Evolutionary conservation across 192 early-diverging fungal species (phyloP), one percentile per base, ranked within the genome.

Genomic region (Oehlia diaphana): DNA sequence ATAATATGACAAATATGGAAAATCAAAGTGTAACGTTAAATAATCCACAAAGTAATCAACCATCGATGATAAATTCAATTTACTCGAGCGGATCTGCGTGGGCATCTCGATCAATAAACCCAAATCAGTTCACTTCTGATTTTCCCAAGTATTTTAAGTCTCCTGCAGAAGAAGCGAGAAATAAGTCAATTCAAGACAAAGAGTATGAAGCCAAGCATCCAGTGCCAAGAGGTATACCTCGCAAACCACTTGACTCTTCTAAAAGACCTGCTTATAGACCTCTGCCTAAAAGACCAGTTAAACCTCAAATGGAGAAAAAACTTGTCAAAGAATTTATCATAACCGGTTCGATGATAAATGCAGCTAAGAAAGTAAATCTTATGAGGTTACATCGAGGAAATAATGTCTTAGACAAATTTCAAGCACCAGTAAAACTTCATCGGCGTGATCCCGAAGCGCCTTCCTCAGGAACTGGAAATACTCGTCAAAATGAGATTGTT

Each of bases 341-440:
- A 37, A 69, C 67, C 16, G 19, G 31, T 21, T 69, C 67, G 9
- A 21, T 35, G 19, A 31, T 69, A 6, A 37, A 37, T 39, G 16
- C 19, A 74, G 28, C 2, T 6, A 76, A 76, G n/a, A 76, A 64
- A 26, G 16, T 76, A 76, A 76, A 76, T 76, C n/a, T 76, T 21
- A 61, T 76, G 74, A 76, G 62, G 21, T 35, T 76, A 23, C 28
- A 72, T 26, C 21, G 42, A n/a, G 26, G 35, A 3, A 90, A 91
- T 78, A 72, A 76, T 0, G 87, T 93, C 66, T 74, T 90, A 12
- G 80, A 78, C 2, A 76, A 82, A 35, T 93, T 94, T 64, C 85
- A 90, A 19, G 81, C 83, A 4, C 93, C 93, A 0, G 84, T 90
- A 5, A 90, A 90, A 72, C 76, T 90, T 8, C 84, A 87, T 64